These are phyloP conservation scores for Lasiodiplodia theobromae DNA, from an alignment of 2,329 filamentous ascomycete genomes.

Conservation along the genomic window DNA sequence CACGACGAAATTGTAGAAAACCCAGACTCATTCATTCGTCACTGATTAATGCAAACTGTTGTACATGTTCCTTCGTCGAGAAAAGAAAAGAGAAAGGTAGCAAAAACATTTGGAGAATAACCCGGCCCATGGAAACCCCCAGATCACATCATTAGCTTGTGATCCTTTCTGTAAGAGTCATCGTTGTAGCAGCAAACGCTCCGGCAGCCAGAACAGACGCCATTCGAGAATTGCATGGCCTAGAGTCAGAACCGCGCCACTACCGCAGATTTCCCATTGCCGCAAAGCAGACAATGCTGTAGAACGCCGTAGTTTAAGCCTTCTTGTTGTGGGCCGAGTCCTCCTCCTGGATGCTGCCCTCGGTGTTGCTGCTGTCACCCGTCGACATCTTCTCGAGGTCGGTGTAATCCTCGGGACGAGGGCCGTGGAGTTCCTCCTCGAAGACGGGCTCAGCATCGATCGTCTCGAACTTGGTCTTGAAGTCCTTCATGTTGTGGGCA, in stretches of 20 bases:
- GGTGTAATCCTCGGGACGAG: constrained; percentile 63
- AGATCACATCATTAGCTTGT: constrained; percentile 19
- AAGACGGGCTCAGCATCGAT: constrained; percentile 90
- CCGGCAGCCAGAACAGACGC: background rate
- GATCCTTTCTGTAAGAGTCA: constrained; percentile 30
- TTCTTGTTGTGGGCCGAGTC: constrained; percentile 38
- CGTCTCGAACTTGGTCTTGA: constrained; percentile 97
- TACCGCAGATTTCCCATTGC: constrained; percentile 18
- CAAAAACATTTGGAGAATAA: constrained; percentile 8
- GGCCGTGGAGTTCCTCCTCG: constrained; percentile 82
- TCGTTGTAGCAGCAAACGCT: constrained; percentile 9
- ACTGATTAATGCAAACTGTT: constrained; percentile 21
- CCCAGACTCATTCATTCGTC: constrained; percentile 24
- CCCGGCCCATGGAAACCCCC: constrained; percentile 19
- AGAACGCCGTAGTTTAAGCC: constrained; percentile 2
- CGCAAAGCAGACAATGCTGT: background rate
- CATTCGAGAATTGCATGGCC: background rate
- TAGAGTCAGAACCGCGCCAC: background rate
- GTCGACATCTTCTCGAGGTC: constrained; percentile 59
- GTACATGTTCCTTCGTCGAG: constrained; percentile 16
- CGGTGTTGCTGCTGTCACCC: constrained; percentile 56
- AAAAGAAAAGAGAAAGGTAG: constrained; percentile 7
- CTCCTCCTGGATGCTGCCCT: constrained; percentile 67
- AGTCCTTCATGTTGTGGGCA: constrained; percentile 73
- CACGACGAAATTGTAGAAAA: background rate